A percentile compares a stretch with the other conserved stretches of the same genome.
phyloP scores from a whole-genome alignment of 2,329 filamentous ascomycete species.

The Sporothrix protearum region DNA sequence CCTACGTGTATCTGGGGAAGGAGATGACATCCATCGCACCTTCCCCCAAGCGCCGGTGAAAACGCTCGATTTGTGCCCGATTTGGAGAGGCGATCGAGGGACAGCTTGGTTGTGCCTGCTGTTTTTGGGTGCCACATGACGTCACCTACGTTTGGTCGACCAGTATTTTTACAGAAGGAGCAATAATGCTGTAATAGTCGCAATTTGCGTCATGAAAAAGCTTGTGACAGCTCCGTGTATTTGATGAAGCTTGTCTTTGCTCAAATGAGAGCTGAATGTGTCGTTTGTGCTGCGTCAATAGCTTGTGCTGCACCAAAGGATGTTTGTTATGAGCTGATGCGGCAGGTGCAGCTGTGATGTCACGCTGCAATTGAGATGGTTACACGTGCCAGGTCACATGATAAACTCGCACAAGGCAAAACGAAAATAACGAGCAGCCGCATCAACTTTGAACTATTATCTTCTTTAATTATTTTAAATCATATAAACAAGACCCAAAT shows the following conservation, averaged over 20 bases:
- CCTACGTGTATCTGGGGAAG: background rate
- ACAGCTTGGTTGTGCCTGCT: slow-evolving; percentile 13
- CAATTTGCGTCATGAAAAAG: slow-evolving; percentile 15
- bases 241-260: background rate
- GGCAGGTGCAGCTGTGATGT: background rate
- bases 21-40: slow-evolving; percentile 13
- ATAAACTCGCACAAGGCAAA: background rate
- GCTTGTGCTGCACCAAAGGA: background rate
- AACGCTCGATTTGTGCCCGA: slow-evolving; percentile 10
- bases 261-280: background rate
- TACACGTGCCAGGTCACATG: background rate
- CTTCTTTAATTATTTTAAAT: too few species aligned
- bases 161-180: background rate
- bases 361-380: background rate
- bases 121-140: slow-evolving; percentile 17
- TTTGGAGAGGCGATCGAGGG: slow-evolving; percentile 8
- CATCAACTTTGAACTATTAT: too few species aligned
- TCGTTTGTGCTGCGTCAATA: background rate
- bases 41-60: slow-evolving; percentile 12
- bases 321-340: background rate
- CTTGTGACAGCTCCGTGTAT: background rate
- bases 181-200: background rate
- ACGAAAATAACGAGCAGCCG: too few species aligned
- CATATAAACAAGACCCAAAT: too few species aligned
- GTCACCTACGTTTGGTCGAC: slow-evolving; percentile 13